Percentiles rank a stretch among this genome's conserved stretches.
Evolutionary conservation across 1,284 basidiomycete species (phyloP).

Genomic region (Schizophyllum amplum): DNA sequence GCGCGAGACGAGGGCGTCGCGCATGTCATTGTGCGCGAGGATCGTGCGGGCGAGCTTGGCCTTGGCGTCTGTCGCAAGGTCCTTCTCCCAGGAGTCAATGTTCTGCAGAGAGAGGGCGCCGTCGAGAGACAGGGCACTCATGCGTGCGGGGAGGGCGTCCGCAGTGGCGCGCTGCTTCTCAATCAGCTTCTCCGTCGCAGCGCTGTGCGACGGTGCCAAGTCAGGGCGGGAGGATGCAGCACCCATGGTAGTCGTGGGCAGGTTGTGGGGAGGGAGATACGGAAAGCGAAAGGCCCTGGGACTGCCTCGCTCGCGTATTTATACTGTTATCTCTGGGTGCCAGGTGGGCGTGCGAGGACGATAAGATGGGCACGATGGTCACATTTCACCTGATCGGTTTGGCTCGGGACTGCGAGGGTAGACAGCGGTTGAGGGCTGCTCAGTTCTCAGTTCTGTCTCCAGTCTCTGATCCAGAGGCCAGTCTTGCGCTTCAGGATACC

Average conservation of each 20-base stretch:
- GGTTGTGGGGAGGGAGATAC: background rate
- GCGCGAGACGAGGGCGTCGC: conserved; percentile 58
- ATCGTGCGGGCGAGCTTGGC: conserved; percentile 75
- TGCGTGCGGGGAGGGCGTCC: background rate
- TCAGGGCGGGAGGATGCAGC: conserved; percentile 23
- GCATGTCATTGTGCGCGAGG: conserved; percentile 69
- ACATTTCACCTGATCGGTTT: too few species aligned
- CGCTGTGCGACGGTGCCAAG: background rate
- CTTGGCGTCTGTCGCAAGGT: conserved; percentile 52
- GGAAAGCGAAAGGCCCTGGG: background rate
- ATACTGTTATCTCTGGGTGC: background rate
- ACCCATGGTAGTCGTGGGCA: background rate
- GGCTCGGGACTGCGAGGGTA: too few species aligned
- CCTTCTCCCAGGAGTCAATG: conserved; percentile 58
- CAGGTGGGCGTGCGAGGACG: too few species aligned
- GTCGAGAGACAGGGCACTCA: conserved; percentile 29
- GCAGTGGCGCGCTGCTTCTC: background rate
- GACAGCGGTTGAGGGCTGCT: too few species aligned
- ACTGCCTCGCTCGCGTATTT: background rate
- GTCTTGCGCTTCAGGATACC: too few species aligned
- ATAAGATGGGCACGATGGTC: too few species aligned
- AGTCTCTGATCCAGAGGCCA: too few species aligned
- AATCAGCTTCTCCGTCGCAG: background rate
- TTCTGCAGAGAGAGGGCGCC: conserved; percentile 54
- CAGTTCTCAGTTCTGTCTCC: too few species aligned